Conservation (phyloP, 441 rosid genomes). For the Bruguiera hainesii region DNA sequence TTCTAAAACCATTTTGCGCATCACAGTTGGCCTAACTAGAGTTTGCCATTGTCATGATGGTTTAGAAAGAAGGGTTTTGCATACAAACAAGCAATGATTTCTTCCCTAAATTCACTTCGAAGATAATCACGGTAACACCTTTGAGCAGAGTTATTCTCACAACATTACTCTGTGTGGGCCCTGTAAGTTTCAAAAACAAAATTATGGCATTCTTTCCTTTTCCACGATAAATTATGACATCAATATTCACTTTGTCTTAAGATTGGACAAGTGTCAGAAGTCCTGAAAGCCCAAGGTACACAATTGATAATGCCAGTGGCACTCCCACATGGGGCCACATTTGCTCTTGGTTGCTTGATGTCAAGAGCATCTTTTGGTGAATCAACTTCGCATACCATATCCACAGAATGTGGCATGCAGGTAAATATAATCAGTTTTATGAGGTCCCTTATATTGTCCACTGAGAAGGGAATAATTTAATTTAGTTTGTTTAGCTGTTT, state of each 20-base stretch:
- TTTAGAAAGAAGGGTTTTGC: neutral
- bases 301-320: constrained; percentile 90
- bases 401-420: constrained; percentile 99
- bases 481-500: neutral
- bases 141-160: constrained; percentile 87
- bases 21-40: constrained; percentile 2
- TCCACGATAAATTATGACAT: constrained; percentile 10
- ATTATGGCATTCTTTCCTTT: constrained; percentile 13
- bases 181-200: constrained; percentile 47
- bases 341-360: constrained; percentile 83
- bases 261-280: constrained; percentile 94
- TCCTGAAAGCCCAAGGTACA: constrained; percentile 82
- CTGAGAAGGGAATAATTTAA: neutral
- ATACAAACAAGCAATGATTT: constrained; percentile 9
- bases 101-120: constrained; percentile 84
- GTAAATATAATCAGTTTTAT: constrained; percentile 26
- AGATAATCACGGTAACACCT: constrained; percentile 72
- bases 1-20: constrained; percentile 11
- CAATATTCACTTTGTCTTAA: constrained; percentile 23
- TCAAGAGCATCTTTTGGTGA: constrained; percentile 82
- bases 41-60: constrained; percentile 4
- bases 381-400: constrained; percentile 95
- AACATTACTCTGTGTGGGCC: constrained; percentile 89
- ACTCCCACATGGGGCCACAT: constrained; percentile 72
- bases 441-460: neutral